A percentile compares a stretch with the other conserved stretches of the same genome.
phyloP scores from a whole-genome alignment of 176 grass and related monocot species.

The Carex pumila region DNA sequence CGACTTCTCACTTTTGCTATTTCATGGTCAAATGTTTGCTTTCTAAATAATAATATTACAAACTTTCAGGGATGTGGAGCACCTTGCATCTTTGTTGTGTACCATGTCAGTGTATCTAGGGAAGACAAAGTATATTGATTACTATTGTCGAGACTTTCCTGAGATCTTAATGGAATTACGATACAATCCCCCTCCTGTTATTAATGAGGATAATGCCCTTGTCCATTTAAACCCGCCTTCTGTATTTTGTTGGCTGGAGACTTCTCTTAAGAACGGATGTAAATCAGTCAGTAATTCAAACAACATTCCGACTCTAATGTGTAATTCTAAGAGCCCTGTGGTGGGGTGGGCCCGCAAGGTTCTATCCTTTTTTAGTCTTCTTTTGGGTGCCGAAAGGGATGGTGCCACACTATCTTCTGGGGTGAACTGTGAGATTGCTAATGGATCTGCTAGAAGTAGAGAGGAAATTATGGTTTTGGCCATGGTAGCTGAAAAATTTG shows the following conservation, averaged over 20 bases:
- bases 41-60: background rate
- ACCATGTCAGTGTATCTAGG: slow-evolving; percentile 59
- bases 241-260: slow-evolving; percentile 78
- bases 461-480: slow-evolving; percentile 79
- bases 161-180: slow-evolving; percentile 41
- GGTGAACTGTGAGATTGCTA: slow-evolving; percentile 85
- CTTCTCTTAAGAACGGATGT: slow-evolving; percentile 48
- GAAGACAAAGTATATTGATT: slow-evolving; percentile 61
- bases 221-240: slow-evolving; percentile 52
- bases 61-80: slow-evolving; percentile 62
- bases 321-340: slow-evolving; percentile 53
- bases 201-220: slow-evolving; percentile 30
- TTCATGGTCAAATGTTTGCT: slow-evolving; percentile 5
- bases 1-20: slow-evolving; percentile 23
- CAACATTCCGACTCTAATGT: slow-evolving; percentile 66
- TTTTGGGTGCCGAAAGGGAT: slow-evolving; percentile 80
- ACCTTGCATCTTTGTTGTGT: slow-evolving; percentile 65
- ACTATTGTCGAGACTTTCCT: slow-evolving; percentile 87
- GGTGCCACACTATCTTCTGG: slow-evolving; percentile 69
- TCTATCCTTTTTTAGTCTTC: slow-evolving; percentile 80
- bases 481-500: slow-evolving; percentile 94
- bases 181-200: slow-evolving; percentile 10
- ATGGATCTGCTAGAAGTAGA: slow-evolving; percentile 58
- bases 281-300: slow-evolving; percentile 28
- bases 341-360: slow-evolving; percentile 85